These are phyloP conservation scores for Leishmania aethiopica DNA, from an alignment of 208 protist species.

Conservation along the genomic window DNA sequence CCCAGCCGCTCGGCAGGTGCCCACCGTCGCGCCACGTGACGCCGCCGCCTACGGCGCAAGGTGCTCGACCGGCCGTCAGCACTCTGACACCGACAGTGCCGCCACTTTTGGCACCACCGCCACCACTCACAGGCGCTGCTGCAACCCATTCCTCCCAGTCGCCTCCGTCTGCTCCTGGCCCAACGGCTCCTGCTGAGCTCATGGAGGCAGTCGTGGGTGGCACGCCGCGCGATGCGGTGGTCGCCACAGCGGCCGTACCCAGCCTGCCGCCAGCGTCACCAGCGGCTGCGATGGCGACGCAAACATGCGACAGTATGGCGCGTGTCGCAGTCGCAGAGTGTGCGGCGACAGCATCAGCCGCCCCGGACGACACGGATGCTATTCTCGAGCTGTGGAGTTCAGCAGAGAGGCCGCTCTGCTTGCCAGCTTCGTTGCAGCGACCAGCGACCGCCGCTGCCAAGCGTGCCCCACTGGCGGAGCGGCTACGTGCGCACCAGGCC, in stretches of 20 bases:
- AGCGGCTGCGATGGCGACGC: neutral
- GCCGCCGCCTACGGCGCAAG: neutral
- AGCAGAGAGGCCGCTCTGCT: slow-evolving; percentile 39
- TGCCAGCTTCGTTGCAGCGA: slow-evolving; percentile 4
- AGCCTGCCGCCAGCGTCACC: neutral
- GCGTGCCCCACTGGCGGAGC: neutral
- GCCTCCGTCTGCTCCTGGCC: neutral
- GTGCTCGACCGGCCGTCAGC: neutral
- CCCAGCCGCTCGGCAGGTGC: neutral
- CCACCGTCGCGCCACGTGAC: neutral
- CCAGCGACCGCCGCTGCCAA: neutral
- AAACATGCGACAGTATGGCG: neutral
- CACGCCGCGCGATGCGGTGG: neutral
- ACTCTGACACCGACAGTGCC: too few relatives aligned
- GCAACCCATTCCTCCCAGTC: neutral
- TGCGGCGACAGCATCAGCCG: neutral
- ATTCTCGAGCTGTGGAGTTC: slow-evolving; percentile 49
- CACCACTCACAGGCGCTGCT: neutral
- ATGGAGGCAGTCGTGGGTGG: neutral
- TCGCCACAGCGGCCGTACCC: neutral
- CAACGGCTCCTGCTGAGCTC: slow-evolving; percentile 2
- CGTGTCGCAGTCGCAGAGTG: neutral
- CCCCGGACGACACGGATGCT: slow-evolving; percentile 1
- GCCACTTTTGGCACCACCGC: neutral
- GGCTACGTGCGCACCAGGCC: slow-evolving; percentile 7